These are phyloP conservation scores for Tuber calosporum DNA, from an alignment of 495 filamentous ascomycete genomes.

Conservation along the genomic window DNA sequence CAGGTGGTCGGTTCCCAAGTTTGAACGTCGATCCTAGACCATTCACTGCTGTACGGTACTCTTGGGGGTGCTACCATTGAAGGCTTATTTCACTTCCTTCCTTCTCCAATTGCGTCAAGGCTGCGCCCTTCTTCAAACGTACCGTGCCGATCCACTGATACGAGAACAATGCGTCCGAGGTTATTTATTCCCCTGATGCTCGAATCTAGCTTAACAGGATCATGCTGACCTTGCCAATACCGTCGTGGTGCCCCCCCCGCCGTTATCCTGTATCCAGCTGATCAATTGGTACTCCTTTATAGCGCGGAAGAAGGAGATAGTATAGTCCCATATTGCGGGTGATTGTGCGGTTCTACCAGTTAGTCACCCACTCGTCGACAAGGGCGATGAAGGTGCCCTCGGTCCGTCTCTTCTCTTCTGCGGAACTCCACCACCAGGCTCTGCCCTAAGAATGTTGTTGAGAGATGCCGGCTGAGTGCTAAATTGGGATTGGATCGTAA, in stretches of 20 bases:
- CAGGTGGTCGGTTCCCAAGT: conserved; percentile 46
- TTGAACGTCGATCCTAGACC: conserved; percentile 42
- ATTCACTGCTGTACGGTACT: conserved; percentile 46
- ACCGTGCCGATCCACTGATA: conserved; percentile 43
- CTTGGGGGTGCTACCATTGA: conserved; percentile 53
- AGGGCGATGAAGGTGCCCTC: conserved; percentile 51
- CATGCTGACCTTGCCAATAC: conserved; percentile 47
- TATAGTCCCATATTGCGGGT: conserved; percentile 54
- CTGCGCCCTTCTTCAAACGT: conserved; percentile 51
- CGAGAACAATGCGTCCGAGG: conserved; percentile 49
- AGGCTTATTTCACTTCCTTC: conserved; percentile 47
- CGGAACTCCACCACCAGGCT: conserved; percentile 58
- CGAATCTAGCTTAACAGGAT: conserved; percentile 48
- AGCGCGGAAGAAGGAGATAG: conserved; percentile 50
- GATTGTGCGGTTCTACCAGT: conserved; percentile 49
- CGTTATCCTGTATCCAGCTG: conserved; percentile 56
- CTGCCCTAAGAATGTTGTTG: conserved; percentile 48
- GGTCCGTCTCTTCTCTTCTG: conserved; percentile 49
- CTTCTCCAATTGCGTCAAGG: conserved; percentile 9
- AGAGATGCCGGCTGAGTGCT: conserved; percentile 24
- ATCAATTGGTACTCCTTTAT: conserved; percentile 47
- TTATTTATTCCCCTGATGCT: conserved; percentile 44
- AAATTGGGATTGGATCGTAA: conserved; percentile 48
- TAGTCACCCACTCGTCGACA: conserved; percentile 56
- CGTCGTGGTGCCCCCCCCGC: conserved; percentile 47